These are phyloP conservation scores for Blastocystis sp. DNA, from an alignment of 352 stramenopile species.

Conservation along the genomic window DNA sequence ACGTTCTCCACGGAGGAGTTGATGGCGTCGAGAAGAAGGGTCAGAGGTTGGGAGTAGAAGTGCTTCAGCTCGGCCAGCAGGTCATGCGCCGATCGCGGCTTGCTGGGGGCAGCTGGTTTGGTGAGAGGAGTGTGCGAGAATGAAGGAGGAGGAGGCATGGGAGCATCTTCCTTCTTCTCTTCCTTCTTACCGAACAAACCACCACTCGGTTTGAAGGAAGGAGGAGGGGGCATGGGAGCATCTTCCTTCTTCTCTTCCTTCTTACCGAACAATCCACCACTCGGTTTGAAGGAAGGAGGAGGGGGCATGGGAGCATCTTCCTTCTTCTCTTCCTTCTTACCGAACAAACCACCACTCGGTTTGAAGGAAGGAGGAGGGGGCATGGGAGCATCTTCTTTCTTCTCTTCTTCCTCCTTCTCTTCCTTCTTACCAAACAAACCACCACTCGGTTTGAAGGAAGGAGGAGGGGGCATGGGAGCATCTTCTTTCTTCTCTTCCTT, in stretches of 20 bases:
- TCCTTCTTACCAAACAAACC: not conserved
- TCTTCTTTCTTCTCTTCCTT: not conserved
- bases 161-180: not conserved
- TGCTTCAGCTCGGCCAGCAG: too few relatives aligned
- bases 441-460: not conserved
- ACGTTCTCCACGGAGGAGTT: too few relatives aligned
- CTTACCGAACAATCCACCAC: slow-evolving; percentile 3
- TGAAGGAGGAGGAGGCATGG: too few relatives aligned
- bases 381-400: not conserved
- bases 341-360: not conserved
- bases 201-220: not conserved
- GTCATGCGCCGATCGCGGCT: too few relatives aligned
- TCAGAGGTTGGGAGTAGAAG: too few relatives aligned
- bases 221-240: slow-evolving; percentile 2
- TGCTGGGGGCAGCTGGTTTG: too few relatives aligned
- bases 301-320: not conserved
- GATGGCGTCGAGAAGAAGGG: too few relatives aligned
- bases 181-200: not conserved
- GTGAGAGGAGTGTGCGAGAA: too few relatives aligned
- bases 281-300: not conserved
- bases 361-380: not conserved
- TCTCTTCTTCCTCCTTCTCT: slow-evolving; percentile 18
- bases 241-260: not conserved
- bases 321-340: not conserved
- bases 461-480: not conserved